Percentiles rank a stretch among this genome's conserved stretches.
These are phyloP conservation scores for Erodium maritimum DNA, from an alignment of 345 rosid genomes.

Conservation along the genomic window DNA sequence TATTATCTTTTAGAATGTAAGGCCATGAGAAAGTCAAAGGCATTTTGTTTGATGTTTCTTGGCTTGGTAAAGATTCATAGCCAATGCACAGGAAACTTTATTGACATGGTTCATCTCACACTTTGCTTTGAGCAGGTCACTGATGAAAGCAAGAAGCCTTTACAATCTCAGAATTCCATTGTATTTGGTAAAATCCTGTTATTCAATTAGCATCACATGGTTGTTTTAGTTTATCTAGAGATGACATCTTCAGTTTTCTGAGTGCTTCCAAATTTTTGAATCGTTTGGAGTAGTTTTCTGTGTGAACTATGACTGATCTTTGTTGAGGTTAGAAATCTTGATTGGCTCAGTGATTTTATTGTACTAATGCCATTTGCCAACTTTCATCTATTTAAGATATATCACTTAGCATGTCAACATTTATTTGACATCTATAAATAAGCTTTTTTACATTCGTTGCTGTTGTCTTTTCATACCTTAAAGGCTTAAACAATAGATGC, in stretches of 20 bases:
- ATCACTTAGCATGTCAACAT: background rate
- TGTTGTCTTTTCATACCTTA: background rate
- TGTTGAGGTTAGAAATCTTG: background rate
- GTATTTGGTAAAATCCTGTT: conserved; percentile 9
- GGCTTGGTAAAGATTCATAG: background rate
- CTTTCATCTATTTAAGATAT: background rate
- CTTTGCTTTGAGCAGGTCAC: conserved; percentile 32
- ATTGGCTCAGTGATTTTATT: background rate
- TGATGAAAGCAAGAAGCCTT: conserved; percentile 20
- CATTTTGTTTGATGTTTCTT: background rate
- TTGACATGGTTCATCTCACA: conserved; percentile 4
- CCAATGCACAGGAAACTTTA: background rate
- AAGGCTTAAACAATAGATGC: background rate
- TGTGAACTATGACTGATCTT: background rate
- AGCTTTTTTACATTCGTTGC: background rate
- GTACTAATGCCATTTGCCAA: background rate
- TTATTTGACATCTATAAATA: background rate
- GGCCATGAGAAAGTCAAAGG: background rate
- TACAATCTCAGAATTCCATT: conserved; percentile 15
- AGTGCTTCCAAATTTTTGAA: background rate
- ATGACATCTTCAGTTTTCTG: background rate
- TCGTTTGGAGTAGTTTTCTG: background rate
- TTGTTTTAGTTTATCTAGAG: conserved; percentile 1
- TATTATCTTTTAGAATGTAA: too few species aligned
- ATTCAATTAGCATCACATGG: conserved; percentile 1